Evolutionary conservation across 345 rosid genomes (phyloP), one percentile per base, ranked within the genome.

Genomic region (Eutrema japonicum): DNA sequence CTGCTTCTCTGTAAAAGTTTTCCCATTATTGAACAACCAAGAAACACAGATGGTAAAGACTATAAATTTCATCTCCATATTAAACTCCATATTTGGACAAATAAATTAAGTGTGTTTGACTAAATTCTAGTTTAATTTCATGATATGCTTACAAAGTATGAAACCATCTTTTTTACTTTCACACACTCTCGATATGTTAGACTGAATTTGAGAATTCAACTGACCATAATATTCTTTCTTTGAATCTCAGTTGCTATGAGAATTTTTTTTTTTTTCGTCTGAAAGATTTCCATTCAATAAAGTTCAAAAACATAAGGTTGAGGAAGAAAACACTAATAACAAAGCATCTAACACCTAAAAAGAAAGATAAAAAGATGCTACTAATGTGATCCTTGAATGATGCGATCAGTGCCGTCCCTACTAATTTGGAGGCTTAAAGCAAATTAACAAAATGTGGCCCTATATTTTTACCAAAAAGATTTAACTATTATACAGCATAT

Each of bases 1-100:
- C 33, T 52, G 74, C 74, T 27, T 68, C 46, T 62, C 75, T 76
- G 70, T 68, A 5, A 69, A 69, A 62, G 79, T 46, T 38, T 32
- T 69, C 7, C 29, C 43, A 70, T 76, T 38, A 62, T 70, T 70
- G 71, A 26, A 70, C 52, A 56, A 33, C 71, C 48, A 61, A 46
- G 5, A 46, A 59, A 50, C 18, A 37, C 51, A 70, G 32, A 70
- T 64, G 61, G 54, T 55, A 61, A 45, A 68, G 29, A 42, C 50
- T 26, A 12, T 32, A 49, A 9, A n/a, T 50, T 43, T 60, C 46
- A 7, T 49, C 36, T 11, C 32, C 12, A 29, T 57, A 36, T 26
- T 43, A 41, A 32, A 1, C 41, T 63, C 42, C 48, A 29, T 37
- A 45, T 42, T 30, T 45, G 18, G 47, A 9, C 27, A 27, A 36